These are phyloP conservation scores for Leptosphaerulina australis DNA, from an alignment of 2,329 filamentous ascomycete species.

Conservation along the genomic window DNA sequence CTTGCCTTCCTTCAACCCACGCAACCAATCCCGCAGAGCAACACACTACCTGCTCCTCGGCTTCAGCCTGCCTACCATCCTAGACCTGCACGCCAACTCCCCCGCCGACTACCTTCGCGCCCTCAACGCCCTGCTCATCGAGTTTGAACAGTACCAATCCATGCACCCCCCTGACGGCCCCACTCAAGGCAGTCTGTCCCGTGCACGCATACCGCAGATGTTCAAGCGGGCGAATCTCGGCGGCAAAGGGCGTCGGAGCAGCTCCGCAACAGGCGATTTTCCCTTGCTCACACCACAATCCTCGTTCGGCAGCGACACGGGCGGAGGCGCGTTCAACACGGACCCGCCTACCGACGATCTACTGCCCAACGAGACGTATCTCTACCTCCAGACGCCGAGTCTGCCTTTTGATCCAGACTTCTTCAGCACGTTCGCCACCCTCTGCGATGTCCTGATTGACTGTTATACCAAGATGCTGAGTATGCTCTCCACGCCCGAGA, in stretches of 20 bases:
- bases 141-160: constrained; percentile 93
- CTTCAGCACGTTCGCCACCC: constrained; percentile 91
- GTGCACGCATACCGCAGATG: constrained; percentile 70
- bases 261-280: constrained; percentile 61
- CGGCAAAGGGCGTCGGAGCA: constrained; percentile 58
- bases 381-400: constrained; percentile 84
- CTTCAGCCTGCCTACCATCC: constrained; percentile 84
- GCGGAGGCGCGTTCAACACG: constrained; percentile 34
- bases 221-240: constrained; percentile 53
- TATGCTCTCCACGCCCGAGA: constrained; percentile 74
- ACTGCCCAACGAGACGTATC: constrained; percentile 79
- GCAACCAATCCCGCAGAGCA: constrained; percentile 85
- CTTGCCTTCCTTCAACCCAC: constrained; percentile 83
- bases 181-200: constrained; percentile 70
- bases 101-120: constrained; percentile 86
- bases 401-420: constrained; percentile 97
- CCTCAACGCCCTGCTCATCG: constrained; percentile 80
- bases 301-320: constrained; percentile 32
- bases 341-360: constrained; percentile 45
- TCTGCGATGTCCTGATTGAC: constrained; percentile 95
- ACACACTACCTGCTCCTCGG: constrained; percentile 94
- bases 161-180: constrained; percentile 79
- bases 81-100: constrained; percentile 82
- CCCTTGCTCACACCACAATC: constrained; percentile 28
- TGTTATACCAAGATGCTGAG: constrained; percentile 80